A percentile compares a stretch with the other conserved stretches of the same genome.
These are phyloP conservation scores for Diplodia mutila DNA, from an alignment of 2,329 filamentous ascomycete genomes.

Conservation along the genomic window DNA sequence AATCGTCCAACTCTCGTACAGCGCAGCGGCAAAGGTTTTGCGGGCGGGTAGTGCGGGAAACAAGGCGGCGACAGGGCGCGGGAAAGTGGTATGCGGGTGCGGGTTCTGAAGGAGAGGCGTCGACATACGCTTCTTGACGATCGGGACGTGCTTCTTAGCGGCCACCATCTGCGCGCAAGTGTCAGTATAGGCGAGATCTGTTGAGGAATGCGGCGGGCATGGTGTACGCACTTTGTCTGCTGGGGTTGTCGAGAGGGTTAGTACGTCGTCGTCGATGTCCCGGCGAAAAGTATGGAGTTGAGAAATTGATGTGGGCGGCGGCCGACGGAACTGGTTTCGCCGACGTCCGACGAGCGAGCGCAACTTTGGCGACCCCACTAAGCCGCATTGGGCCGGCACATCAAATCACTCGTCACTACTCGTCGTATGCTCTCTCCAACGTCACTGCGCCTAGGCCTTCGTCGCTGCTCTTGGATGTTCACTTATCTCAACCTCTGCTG, in stretches of 20 bases:
- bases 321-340: conserved; percentile 18
- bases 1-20: conserved; percentile 5
- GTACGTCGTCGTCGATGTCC: conserved; percentile 24
- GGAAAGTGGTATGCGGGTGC: neutral
- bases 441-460: neutral
- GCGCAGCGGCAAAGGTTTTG: neutral
- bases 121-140: conserved; percentile 99
- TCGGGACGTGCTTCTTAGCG: conserved; percentile 98
- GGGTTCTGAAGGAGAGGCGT: conserved; percentile 15
- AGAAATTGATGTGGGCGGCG: conserved; percentile 21
- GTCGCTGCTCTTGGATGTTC: neutral
- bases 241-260: conserved; percentile 39
- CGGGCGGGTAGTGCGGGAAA: neutral
- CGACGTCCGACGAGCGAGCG: conserved; percentile 10
- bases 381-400: neutral
- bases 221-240: conserved; percentile 41
- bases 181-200: conserved; percentile 33
- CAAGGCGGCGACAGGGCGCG: conserved; percentile 26
- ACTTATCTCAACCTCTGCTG: neutral
- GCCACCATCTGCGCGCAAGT: conserved; percentile 77
- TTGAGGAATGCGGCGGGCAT: neutral
- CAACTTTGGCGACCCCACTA: neutral
- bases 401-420: neutral
- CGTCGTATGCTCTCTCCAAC: neutral
- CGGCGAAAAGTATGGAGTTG: conserved; percentile 22